Percentiles rank a stretch among this genome's conserved stretches.
These are phyloP conservation scores for Phaeosphaeria sp. DNA, from an alignment of 2,329 filamentous ascomycete genomes.

Conservation along the genomic window DNA sequence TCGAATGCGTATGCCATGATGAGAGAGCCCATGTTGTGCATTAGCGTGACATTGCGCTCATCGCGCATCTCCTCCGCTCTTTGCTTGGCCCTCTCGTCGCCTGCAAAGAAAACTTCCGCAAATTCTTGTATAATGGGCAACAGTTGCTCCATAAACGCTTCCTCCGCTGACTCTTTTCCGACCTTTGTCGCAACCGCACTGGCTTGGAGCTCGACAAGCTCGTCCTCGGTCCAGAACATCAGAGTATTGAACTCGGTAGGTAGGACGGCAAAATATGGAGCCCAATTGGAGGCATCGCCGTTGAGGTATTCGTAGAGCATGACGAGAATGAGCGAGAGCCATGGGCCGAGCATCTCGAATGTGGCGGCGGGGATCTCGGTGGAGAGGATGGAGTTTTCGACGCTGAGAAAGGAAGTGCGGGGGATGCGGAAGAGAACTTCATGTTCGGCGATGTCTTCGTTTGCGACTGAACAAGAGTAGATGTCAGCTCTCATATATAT, in stretches of 20 bases:
- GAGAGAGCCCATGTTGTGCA: conserved; percentile 83
- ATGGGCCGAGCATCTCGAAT: conserved; percentile 52
- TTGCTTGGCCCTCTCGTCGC: conserved; percentile 42
- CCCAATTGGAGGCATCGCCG: conserved; percentile 71
- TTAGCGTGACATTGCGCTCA: conserved; percentile 61
- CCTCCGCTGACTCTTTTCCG: conserved; percentile 74
- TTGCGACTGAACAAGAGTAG: conserved; percentile 66
- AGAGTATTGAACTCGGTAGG: conserved; percentile 77
- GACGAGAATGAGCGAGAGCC: conserved; percentile 71
- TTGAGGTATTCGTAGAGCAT: conserved; percentile 78
- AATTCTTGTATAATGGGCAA: conserved; percentile 59
- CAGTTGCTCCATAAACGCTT: conserved; percentile 67
- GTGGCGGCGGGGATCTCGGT: conserved; percentile 54
- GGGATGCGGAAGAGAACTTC: conserved; percentile 84
- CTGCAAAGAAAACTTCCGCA: conserved; percentile 47
- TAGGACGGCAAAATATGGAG: conserved; percentile 77
- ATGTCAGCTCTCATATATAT: not conserved
- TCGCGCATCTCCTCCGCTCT: conserved; percentile 51
- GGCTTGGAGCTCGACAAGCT: conserved; percentile 76
- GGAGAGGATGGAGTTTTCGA: conserved; percentile 73
- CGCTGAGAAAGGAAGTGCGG: conserved; percentile 72
- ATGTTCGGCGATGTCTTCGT: conserved; percentile 72
- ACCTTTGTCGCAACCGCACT: conserved; percentile 80
- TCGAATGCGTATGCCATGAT: conserved; percentile 97
- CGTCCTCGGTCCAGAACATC: conserved; percentile 83